phyloP scores from a whole-genome alignment of 2,329 filamentous ascomycete species.

The Fusarium odoratissimum region DNA sequence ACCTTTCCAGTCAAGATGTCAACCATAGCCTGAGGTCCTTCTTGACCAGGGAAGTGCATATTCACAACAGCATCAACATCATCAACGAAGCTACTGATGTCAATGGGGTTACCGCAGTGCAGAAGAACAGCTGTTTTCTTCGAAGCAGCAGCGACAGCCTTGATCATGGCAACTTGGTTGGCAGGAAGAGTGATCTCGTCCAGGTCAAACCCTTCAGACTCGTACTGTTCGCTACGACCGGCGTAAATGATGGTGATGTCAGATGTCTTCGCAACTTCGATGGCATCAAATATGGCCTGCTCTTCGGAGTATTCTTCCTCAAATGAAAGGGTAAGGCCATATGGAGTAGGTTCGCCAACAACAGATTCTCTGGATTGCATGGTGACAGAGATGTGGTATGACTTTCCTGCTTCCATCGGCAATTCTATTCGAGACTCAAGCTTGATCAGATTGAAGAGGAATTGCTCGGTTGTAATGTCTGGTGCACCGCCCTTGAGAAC shows the following conservation, averaged over 20 bases:
- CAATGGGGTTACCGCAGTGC: neutral
- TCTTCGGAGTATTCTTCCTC: neutral
- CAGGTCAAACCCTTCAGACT: neutral
- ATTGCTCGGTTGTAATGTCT: neutral
- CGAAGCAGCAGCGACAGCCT: neutral
- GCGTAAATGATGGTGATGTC: neutral
- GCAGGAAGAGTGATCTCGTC: neutral
- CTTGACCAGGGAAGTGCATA: neutral
- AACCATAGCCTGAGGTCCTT: neutral
- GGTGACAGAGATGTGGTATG: neutral
- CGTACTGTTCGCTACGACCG: neutral
- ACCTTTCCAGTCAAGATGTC: neutral
- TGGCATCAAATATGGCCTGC: neutral
- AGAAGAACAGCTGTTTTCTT: neutral
- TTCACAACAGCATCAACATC: neutral
- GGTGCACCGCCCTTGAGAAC: neutral
- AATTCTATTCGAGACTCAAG: accelerated
- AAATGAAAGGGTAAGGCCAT: neutral
- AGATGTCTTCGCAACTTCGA: neutral
- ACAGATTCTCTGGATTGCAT: neutral
- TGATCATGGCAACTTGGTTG: neutral
- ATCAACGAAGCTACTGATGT: neutral
- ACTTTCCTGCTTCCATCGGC: accelerated
- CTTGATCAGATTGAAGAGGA: neutral
- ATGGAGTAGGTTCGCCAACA: neutral